Base-by-base conservation (phyloP, 2,329 filamentous ascomycete species). In the Fusarium sp. region DNA sequence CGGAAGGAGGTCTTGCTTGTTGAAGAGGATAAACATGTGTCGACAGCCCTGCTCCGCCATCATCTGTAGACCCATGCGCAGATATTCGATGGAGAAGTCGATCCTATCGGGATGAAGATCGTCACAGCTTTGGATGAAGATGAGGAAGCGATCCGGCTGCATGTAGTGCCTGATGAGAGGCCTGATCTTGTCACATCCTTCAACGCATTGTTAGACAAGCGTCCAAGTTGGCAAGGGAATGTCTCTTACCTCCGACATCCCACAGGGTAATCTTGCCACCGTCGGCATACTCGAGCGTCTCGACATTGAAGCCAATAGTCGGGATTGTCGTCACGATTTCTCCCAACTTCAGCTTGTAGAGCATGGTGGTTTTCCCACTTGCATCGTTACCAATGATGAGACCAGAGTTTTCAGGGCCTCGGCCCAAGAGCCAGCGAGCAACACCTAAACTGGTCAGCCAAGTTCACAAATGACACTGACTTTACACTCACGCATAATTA, bases 271-370 rank as follows among this genome's bases (percentile, higher is more conserved):
- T 60, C 11, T 69, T 73, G 7, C 62, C 64, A 6, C 72, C 68
- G 47, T 70, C 56, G 0, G 65, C 36, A 43, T 70, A 62, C 2
- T 73, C 66, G 0, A 95, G 91, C 3, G 90, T 93, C 83, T 98
- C 95, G 68, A 98, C 93, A 78, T 98, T 98, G 86, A 98, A 97
- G 65, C 91, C 95, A 79, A 97, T 96, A 73, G 95, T 98, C 68
- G 95, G 95, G 78, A 98, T 97, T 68, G 94, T 97, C 77, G 94
- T 96, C 78, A 97, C 94, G 79, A 94, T 92, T 87, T 97, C 91
- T 82, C 94, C 93, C 76, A 97, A 90, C 89, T 97, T 97, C 83
- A 97, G 81, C 78, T 90, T 88, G 82, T 94, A 94, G 41, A 94
- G 84, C 54, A 94, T 82, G 13, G 92, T 94, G 11, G 92, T 94